These are phyloP conservation scores for Ganoderma lingzhi DNA, from an alignment of 1,284 basidiomycete species.

Conservation along the genomic window DNA sequence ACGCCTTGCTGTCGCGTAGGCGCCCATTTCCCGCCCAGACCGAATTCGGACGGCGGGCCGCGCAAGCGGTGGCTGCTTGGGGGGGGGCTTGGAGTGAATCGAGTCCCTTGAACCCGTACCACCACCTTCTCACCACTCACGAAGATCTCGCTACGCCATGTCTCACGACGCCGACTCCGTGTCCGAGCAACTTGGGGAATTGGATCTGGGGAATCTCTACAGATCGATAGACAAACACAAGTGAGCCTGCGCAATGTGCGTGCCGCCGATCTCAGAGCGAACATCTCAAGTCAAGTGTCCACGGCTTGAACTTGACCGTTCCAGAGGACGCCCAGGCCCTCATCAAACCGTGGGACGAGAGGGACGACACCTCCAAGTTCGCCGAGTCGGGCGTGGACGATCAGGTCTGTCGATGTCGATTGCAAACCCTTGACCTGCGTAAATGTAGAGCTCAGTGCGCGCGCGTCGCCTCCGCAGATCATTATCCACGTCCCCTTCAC, in stretches of 20 bases:
- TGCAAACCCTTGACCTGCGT: constrained; percentile 15
- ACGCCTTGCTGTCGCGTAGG: constrained; percentile 10
- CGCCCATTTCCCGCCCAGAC: not conserved
- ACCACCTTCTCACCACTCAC: constrained; percentile 6
- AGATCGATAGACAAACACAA: constrained; percentile 73
- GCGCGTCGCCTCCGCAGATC: constrained; percentile 52
- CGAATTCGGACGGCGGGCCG: constrained; percentile 5
- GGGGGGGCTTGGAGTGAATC: not conserved
- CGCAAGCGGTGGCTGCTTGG: not conserved
- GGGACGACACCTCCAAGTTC: constrained; percentile 70
- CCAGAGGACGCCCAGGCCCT: constrained; percentile 79
- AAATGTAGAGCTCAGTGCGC: not conserved
- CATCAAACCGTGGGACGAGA: constrained; percentile 83
- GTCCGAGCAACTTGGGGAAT: constrained; percentile 36
- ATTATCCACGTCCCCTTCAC: constrained; percentile 84
- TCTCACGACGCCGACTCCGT: constrained; percentile 32
- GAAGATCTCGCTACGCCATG: constrained; percentile 6
- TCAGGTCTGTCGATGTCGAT: constrained; percentile 60
- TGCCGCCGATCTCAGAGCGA: constrained; percentile 23
- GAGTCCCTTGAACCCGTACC: constrained; percentile 8
- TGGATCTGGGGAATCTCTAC: constrained; percentile 66
- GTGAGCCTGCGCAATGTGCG: constrained; percentile 52
- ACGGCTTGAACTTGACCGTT: constrained; percentile 79
- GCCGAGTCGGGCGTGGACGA: constrained; percentile 83
- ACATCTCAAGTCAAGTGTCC: constrained; percentile 59